Evolutionary conservation across 306 rosid genomes (phyloP), one percentile per base, ranked within the genome.

Genomic region (Chamaecrista fasciculata): DNA sequence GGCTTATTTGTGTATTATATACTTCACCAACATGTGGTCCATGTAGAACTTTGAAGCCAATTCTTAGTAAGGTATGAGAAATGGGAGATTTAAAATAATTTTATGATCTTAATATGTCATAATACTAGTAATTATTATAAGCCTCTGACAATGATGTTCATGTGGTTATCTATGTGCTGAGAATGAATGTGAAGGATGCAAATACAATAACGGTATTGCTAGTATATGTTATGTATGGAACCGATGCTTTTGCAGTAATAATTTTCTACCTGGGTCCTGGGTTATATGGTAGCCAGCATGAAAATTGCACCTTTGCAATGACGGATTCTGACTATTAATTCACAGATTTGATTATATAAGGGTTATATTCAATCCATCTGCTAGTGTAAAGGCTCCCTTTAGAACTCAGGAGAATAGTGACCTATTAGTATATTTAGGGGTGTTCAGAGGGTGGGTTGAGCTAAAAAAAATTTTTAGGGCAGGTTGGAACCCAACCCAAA

Each of bases 31-130:
- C 90, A 36, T 87, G 93, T 39, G 93, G 93, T 50, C 90, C 93
- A 0, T 87, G 93, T 77, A 80, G 93, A 66, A 87, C 93, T n/a
- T 75, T 87, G 78, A 84, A 87, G 82, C 93, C 93, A 76, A 80
- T 87, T 76, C 90, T 87, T 46, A 78, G 90, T 26, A 87, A 76
- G 87, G 93, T 85, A 84, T 47, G 59, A 66, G 44, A n/a, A 57
- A 57, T 15, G 18, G 14, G 42, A 24, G 21, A 6, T 1, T 12
- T 3, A 20, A 10, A 20, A 15, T 44, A 10, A 46, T 70, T 37
- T 20, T 29, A 34, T 37, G 20, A 19, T 14, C 24, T 19, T 61
- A 31, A 52, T 19, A 36, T 57, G 31, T 56, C 66, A 47, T n/a
- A 2, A 40, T 47, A 34, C 62, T 50, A 9, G 10, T 51, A 60